Base-by-base conservation (phyloP, 768 basidiomycete species). In the Saitozyma sp. region DNA sequence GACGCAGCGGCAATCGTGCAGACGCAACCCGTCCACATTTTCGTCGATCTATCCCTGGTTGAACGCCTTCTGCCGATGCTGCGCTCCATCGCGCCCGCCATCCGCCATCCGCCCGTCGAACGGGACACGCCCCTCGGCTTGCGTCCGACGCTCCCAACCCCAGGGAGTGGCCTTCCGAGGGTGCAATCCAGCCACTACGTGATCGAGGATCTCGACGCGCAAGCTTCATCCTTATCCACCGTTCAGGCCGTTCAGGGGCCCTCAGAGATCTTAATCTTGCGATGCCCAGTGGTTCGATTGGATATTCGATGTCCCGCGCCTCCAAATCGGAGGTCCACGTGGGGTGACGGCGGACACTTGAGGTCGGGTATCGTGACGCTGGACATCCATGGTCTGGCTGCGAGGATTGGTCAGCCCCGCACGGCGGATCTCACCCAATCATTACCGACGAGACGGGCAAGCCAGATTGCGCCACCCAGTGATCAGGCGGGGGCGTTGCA, bases 241-340 rank as follows among this genome's bases (percentile, higher is more conserved):
- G 45, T 46, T 46, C 45, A 46, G n/a, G 45, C 45, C 17, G 43
- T 42, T 11, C 41, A 48, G 9, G 17, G 20, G 11, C 52, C 14
- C 11, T 55, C 63, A 7, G 58, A 3, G 16, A 39, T 45, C n/a
- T 40, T 59, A 9, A 70, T 72, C 1, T 67, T 89, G 46, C 77
- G 75, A 17, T 82, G 87, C 40, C 79, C 85, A 13, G 81, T 88
- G 79, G 71, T 92, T 50, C 86, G 92, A 17, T 50, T 88, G 19
- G 85, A 92, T 73, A 72, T 88, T 54, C 85, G 89, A 52, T 87
- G 85, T 71, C 86, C 87, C 6, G 82, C 90, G 39, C 86, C 87
- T 6, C 74, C 81, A 17, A 74, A 74, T 1, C 78, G 67, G 29
- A 45, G 73, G 8, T 82, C 82, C 16, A 85, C 89, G 29, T 91